Evolutionary conservation across 352 stramenopile genomes (phyloP).

Genomic region (Thalassiosira sp.): DNA sequence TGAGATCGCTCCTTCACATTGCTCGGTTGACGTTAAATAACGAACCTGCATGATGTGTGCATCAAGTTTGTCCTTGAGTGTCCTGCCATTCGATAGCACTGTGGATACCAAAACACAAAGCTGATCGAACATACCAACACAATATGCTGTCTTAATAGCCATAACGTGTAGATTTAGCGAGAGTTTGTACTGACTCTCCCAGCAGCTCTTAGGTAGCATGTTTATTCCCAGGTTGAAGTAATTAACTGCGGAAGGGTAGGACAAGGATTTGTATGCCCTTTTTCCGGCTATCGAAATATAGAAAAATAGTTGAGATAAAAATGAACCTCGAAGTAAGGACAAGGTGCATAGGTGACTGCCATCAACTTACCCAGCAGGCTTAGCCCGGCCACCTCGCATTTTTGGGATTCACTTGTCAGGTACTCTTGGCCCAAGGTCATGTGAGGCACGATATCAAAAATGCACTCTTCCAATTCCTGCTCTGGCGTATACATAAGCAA

Average conservation of each 20-base stretch:
- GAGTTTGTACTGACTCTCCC: neutral
- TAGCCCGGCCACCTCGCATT: constrained; percentile 4
- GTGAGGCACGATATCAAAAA: constrained; percentile 21
- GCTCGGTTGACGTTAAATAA: neutral
- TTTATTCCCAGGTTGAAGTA: constrained; percentile 2
- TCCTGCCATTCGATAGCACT: neutral
- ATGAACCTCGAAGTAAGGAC: too few relatives aligned
- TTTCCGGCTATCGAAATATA: too few relatives aligned
- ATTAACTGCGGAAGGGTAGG: constrained; percentile 14
- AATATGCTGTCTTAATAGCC: neutral
- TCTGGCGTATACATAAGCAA: constrained; percentile 1
- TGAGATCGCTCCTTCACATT: neutral
- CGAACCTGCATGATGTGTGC: neutral
- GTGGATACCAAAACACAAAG: neutral
- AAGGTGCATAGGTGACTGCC: too few relatives aligned
- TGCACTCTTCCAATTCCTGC: constrained; percentile 4
- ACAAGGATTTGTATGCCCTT: constrained; percentile 13
- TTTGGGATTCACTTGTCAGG: neutral
- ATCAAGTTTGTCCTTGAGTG: neutral
- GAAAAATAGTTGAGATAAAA: too few relatives aligned
- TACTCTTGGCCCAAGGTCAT: constrained; percentile 10
- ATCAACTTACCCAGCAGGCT: too few relatives aligned
- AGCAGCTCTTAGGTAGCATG: neutral
- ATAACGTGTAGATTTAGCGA: neutral
- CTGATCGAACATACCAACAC: neutral